Evolutionary conservation across 1,284 basidiomycete genomes (phyloP), one percentile per base, ranked within the genome.

Genomic region (Ceratobasidium sp.): DNA sequence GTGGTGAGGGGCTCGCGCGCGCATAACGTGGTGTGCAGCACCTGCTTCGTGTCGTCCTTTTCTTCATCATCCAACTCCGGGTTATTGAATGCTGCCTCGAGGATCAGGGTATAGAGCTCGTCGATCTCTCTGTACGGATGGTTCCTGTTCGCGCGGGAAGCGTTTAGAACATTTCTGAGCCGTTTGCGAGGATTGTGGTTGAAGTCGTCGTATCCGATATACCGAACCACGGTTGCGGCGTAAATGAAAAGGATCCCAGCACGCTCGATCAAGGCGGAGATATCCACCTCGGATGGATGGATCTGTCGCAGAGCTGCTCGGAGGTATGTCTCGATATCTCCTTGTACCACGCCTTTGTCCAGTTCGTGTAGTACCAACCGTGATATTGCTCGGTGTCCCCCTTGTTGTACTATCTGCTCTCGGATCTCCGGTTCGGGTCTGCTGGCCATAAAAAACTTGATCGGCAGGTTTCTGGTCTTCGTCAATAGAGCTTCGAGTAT

Each of bases 11-110:
- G 32, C 13, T 50, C 58, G 15, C 12, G 27, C 12, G 57, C 58
- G 58, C 58, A 62, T 4, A 62, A 1, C n/a, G 50, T 45, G 15
- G 58, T 62, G 13, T 49, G 20, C 29, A 62, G 38, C 13, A 38
- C 22, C 17, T n/a, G 29, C 45, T 17, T 47, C 4, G 50, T 50
- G 27, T 47, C 31, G 0, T 12, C 32, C 4, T 20, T 45, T 22
- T 42, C 45, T 13, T 3, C 32, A 1, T 27, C 12, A 2, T 25
- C 31, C 12, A 50, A 32, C 13, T 31, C 38, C 20, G n/a, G 1
- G 45, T 62, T 38, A 15, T 25, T 34, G 6, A 62, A 34, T 17
- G 35, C 32, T 2, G 43, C 45, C 10, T 17, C 29, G 2, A 62
- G 45, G 4, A 62, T 38, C 1, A 43, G 12, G 12, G 31, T 22